A percentile compares a stretch with the other conserved stretches of the same genome.
These are phyloP conservation scores for Lathyrus aphaca DNA, from an alignment of 306 rosid species.

Conservation along the genomic window DNA sequence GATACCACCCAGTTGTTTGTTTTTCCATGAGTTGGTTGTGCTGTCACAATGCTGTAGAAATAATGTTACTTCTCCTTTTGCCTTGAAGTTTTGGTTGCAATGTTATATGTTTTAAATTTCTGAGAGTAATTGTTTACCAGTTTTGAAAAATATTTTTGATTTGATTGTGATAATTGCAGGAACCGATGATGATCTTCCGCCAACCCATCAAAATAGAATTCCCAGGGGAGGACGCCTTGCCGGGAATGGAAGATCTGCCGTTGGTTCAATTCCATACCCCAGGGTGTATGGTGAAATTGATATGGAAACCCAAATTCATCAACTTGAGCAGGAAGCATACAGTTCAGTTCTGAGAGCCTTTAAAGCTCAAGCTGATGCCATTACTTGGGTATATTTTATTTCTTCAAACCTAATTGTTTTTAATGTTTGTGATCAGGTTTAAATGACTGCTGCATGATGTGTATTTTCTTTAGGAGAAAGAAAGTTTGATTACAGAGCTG, in stretches of 20 bases:
- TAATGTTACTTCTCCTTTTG: slow-evolving; percentile 11
- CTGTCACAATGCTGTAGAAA: not conserved
- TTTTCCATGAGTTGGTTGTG: slow-evolving; percentile 10
- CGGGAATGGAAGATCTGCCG: slow-evolving; percentile 86
- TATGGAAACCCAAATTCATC: slow-evolving; percentile 96
- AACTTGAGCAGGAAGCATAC: slow-evolving; percentile 97
- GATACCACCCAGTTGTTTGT: slow-evolving; percentile 7
- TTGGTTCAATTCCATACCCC: slow-evolving; percentile 75
- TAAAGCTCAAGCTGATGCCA: slow-evolving; percentile 98
- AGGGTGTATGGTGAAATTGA: slow-evolving; percentile 83
- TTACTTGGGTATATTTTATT: slow-evolving; percentile 85
- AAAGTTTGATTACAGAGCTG: slow-evolving; percentile 86
- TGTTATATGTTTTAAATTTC: slow-evolving; percentile 7
- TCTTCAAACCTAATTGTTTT: slow-evolving; percentile 45
- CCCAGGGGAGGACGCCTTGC: slow-evolving; percentile 81
- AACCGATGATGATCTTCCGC: slow-evolving; percentile 92
- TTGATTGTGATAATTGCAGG: slow-evolving; percentile 50
- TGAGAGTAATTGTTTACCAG: not conserved
- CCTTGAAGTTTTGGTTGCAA: not conserved
- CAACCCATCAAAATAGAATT: slow-evolving; percentile 80
- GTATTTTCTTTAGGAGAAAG: slow-evolving; percentile 89
- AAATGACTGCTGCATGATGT: slow-evolving; percentile 57
- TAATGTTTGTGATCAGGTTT: slow-evolving; percentile 54
- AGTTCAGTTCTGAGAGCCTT: slow-evolving; percentile 98
- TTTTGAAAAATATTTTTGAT: slow-evolving; percentile 4